A percentile compares a stretch with the other conserved stretches of the same genome.
phyloP scores from a whole-genome alignment of 176 grass and related monocot species.

The Miscanthus lutarioriparius region DNA sequence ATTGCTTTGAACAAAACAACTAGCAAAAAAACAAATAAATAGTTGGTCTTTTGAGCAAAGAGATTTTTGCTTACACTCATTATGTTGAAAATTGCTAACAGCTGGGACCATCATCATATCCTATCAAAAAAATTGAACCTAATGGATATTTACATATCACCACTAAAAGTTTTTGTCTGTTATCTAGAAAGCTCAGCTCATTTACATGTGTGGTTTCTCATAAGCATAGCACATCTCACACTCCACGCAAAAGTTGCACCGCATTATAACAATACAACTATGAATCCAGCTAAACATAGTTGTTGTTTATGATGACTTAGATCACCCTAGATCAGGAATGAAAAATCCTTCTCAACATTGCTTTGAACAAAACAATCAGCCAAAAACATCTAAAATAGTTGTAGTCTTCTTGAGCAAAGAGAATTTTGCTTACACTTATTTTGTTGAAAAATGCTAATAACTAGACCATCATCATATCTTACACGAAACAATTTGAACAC shows the following conservation, averaged over 20 bases:
- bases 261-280: neutral
- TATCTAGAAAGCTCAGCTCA: neutral
- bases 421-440: neutral
- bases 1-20: neutral
- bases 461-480: neutral
- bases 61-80: neutral
- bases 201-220: neutral
- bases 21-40: neutral
- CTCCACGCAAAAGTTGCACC: neutral
- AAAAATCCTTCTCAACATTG: neutral
- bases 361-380: neutral
- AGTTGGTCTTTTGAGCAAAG: neutral
- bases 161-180: neutral
- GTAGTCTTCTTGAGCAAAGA: neutral
- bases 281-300: neutral
- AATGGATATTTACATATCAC: neutral
- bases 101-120: neutral
- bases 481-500: neutral
- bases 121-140: neutral
- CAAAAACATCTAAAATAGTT: neutral
- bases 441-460: neutral
- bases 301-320: neutral
- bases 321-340: neutral
- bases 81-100: neutral
- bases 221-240: neutral